A percentile compares a stretch with the other conserved stretches of the same genome.
phyloP scores from a whole-genome alignment of 768 basidiomycete species.

The Kockovaella imperatae region DNA sequence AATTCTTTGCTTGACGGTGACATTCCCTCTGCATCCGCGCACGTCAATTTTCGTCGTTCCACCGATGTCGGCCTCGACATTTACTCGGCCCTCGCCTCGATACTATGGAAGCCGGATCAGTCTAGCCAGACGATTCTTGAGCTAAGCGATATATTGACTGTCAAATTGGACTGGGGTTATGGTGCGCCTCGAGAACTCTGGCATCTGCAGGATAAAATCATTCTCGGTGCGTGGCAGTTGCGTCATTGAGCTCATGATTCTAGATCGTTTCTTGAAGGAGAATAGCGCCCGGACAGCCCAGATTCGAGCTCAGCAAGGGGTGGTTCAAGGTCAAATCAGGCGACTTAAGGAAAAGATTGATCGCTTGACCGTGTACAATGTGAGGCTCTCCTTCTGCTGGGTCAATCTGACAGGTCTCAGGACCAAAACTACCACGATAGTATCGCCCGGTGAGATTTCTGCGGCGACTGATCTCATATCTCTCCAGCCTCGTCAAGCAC shows the following conservation, averaged over 20 bases:
- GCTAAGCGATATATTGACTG: constrained; percentile 22
- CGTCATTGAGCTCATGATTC: not conserved
- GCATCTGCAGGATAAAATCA: constrained; percentile 27
- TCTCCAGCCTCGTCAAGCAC: constrained; percentile 23
- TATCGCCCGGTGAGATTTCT: constrained; percentile 15
- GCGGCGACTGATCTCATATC: not conserved
- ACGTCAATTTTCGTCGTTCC: constrained; percentile 15
- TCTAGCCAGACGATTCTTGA: constrained; percentile 13
- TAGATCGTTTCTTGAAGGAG: constrained; percentile 30
- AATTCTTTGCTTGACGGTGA: too few relatives aligned
- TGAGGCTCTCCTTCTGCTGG: not conserved
- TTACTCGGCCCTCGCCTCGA: constrained; percentile 10
- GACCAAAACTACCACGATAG: constrained; percentile 21
- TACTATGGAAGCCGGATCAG: constrained; percentile 17
- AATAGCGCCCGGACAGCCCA: constrained; percentile 22
- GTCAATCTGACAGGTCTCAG: constrained; percentile 1
- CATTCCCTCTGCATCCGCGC: too few relatives aligned
- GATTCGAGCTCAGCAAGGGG: constrained; percentile 24
- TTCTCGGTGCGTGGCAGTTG: constrained; percentile 18
- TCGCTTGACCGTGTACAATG: constrained; percentile 20
- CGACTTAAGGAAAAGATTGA: constrained; percentile 26
- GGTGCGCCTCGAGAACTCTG: constrained; percentile 19
- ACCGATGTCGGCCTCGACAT: constrained; percentile 5
- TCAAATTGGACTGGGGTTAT: constrained; percentile 16
- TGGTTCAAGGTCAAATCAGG: constrained; percentile 20